phyloP scores from a whole-genome alignment of 805 yeast species.

The Metschnikowia similis region DNA sequence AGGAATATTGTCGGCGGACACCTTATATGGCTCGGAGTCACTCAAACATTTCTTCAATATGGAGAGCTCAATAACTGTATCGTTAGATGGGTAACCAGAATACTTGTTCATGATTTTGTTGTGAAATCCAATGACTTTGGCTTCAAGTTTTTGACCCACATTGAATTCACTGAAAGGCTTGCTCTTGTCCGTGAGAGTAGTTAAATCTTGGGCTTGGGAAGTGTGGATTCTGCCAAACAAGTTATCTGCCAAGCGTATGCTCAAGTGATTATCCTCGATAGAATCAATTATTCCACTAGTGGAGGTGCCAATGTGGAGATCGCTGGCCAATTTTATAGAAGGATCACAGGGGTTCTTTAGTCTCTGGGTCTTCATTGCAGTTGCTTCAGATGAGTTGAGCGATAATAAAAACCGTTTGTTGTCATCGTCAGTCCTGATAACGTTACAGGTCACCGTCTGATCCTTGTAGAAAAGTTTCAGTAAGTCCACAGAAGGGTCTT shows the following conservation, averaged over 20 bases:
- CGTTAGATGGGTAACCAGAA: constrained; percentile 48
- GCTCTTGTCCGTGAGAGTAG: constrained; percentile 52
- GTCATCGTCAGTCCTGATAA: constrained; percentile 63
- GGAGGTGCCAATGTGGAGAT: constrained; percentile 54
- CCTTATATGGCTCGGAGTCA: constrained; percentile 12
- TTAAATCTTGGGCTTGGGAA: constrained; percentile 55
- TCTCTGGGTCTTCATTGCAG: constrained; percentile 7
- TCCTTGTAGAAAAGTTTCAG: constrained; percentile 51
- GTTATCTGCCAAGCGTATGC: constrained; percentile 72
- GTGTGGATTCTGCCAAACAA: constrained; percentile 76
- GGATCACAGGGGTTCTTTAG: constrained; percentile 58
- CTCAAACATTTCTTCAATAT: constrained; percentile 42
- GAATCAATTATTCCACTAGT: constrained; percentile 59
- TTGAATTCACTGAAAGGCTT: constrained; percentile 59
- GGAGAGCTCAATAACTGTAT: constrained; percentile 61
- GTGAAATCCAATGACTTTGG: constrained; percentile 70
- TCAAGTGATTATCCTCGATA: constrained; percentile 68
- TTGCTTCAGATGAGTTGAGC: constrained; percentile 30
- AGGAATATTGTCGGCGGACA: constrained; percentile 26
- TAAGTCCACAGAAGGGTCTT: constrained; percentile 48
- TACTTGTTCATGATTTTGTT: constrained; percentile 66
- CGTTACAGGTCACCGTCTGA: constrained; percentile 69
- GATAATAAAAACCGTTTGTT: constrained; percentile 69
- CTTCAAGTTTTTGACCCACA: constrained; percentile 55
- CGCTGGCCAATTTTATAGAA: constrained; percentile 43